Evolutionary conservation across 495 filamentous ascomycete species (phyloP).

Genomic region (Bathelium albidoporum): DNA sequence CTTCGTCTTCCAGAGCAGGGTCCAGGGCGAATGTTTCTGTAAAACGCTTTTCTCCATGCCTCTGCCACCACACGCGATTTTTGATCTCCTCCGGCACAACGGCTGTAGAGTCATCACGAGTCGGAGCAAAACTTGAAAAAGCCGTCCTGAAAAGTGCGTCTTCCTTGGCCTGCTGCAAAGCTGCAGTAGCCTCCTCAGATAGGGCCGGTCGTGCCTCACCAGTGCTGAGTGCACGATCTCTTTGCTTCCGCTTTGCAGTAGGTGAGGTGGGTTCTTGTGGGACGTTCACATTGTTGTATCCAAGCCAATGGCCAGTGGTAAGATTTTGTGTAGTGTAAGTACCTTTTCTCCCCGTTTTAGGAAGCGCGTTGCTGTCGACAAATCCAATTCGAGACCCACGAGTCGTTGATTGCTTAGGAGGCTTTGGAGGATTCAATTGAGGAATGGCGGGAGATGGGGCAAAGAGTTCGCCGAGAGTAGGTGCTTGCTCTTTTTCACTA

Average conservation of each 20-base stretch:
- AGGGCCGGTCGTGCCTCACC: conserved; percentile 44
- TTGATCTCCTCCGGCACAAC: conserved; percentile 61
- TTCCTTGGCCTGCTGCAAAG: conserved; percentile 50
- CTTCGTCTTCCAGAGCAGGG: conserved; percentile 33
- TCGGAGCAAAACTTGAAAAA: conserved; percentile 82
- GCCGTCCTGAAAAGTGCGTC: conserved; percentile 69
- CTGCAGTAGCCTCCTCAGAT: conserved; percentile 4
- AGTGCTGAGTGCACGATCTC: conserved; percentile 60
- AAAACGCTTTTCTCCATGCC: conserved; percentile 53
- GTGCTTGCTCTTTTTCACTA: conserved; percentile 37
- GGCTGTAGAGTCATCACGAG: conserved; percentile 65
- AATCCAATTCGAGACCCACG: conserved; percentile 52
- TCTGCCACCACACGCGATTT: conserved; percentile 79
- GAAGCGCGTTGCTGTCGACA: conserved; percentile 26
- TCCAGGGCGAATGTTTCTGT: conserved; percentile 41
- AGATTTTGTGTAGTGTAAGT: conserved; percentile 45
- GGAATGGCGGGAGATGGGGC: conserved; percentile 56
- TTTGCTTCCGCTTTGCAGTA: conserved; percentile 53
- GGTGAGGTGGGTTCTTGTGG: conserved; percentile 48
- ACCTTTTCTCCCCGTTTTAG: conserved; percentile 34
- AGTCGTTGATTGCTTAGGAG: conserved; percentile 49
- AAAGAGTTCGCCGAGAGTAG: conserved; percentile 74
- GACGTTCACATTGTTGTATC: conserved; percentile 42
- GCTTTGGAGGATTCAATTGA: conserved; percentile 61
- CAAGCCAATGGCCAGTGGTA: conserved; percentile 56